A percentile compares a stretch with the other conserved stretches of the same genome.
phyloP scores from a whole-genome alignment of 345 rosid genomes.

The Eucalyptus shirleyi region DNA sequence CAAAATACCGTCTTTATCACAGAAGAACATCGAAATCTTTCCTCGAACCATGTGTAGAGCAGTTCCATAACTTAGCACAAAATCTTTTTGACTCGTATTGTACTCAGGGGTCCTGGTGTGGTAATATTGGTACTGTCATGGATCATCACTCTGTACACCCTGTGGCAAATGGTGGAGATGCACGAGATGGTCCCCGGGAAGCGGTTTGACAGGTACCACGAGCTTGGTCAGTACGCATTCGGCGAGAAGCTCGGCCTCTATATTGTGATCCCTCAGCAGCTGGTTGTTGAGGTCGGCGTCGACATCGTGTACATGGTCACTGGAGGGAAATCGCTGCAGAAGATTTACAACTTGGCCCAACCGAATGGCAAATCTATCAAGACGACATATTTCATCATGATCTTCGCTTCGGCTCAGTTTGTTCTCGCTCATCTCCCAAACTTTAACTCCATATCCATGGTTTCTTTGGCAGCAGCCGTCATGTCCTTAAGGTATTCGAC shows the following conservation, averaged over 20 bases:
- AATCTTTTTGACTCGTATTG: background rate
- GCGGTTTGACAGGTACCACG: slow-evolving; percentile 69
- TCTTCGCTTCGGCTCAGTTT: slow-evolving; percentile 59
- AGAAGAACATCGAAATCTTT: background rate
- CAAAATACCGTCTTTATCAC: background rate
- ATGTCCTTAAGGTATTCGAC: slow-evolving; percentile 56
- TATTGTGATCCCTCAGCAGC: slow-evolving; percentile 70
- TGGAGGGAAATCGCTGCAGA: slow-evolving; percentile 59
- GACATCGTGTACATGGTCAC: slow-evolving; percentile 79
- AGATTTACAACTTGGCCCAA: slow-evolving; percentile 25
- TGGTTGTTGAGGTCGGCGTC: slow-evolving; percentile 52
- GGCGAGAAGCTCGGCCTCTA: slow-evolving; percentile 78
- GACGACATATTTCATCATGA: slow-evolving; percentile 52
- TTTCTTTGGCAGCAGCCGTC: slow-evolving; percentile 71
- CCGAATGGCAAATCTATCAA: slow-evolving; percentile 19
- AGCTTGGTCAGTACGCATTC: slow-evolving; percentile 66
- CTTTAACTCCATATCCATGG: slow-evolving; percentile 63
- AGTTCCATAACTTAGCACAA: background rate
- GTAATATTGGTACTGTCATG: slow-evolving; percentile 34
- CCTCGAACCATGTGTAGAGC: background rate
- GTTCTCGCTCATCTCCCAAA: slow-evolving; percentile 73
- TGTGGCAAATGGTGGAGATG: slow-evolving; percentile 92
- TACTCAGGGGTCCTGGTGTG: slow-evolving; percentile 45
- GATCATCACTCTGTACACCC: slow-evolving; percentile 38
- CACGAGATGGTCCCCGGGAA: slow-evolving; percentile 74